A percentile compares a stretch with the other conserved stretches of the same genome.
Conservation (phyloP, 495 filamentous ascomycete genomes). For the Penicillium flavigenum region DNA sequence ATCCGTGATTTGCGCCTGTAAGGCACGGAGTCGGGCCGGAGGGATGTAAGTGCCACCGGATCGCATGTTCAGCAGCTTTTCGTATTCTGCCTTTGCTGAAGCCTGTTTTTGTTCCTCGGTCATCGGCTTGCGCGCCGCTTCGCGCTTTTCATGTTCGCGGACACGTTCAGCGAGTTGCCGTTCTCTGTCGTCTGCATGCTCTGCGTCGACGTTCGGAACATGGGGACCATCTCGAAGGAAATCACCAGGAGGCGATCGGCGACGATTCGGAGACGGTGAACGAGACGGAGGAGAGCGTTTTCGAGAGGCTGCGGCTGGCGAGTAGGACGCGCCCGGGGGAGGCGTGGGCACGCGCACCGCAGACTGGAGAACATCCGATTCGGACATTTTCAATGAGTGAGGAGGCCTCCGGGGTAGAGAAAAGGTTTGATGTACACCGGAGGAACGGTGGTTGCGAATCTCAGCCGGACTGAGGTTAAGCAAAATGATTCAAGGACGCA, state of each 20-base stretch:
- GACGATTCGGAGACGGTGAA: slow-evolving; percentile 63
- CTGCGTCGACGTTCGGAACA: slow-evolving; percentile 52
- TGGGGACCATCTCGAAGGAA: slow-evolving; percentile 35
- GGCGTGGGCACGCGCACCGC: slow-evolving; percentile 69
- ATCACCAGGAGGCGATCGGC: slow-evolving; percentile 56
- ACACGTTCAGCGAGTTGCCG: slow-evolving; percentile 62
- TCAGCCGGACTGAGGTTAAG: slow-evolving; percentile 8
- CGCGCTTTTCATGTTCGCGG: slow-evolving; percentile 53
- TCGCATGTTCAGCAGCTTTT: slow-evolving; percentile 84
- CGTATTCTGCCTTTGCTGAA: slow-evolving; percentile 82
- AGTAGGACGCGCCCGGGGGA: slow-evolving; percentile 53
- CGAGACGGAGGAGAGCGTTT: slow-evolving; percentile 63
- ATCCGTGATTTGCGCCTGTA: slow-evolving; percentile 96
- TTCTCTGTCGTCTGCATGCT: slow-evolving; percentile 59
- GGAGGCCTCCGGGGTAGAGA: slow-evolving; percentile 8
- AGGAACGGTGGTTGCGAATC: slow-evolving; percentile 17
- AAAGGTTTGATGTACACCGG: slow-evolving; percentile 13
- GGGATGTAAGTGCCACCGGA: slow-evolving; percentile 96
- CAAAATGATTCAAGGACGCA: slow-evolving; percentile 13
- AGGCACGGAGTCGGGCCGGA: slow-evolving; percentile 81
- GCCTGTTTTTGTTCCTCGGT: slow-evolving; percentile 83
- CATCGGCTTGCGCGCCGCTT: slow-evolving; percentile 55
- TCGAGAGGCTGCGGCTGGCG: slow-evolving; percentile 50
- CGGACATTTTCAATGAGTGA: slow-evolving; percentile 39
- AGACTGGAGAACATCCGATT: slow-evolving; percentile 57